phyloP scores from a whole-genome alignment of 2,329 filamentous ascomycete species.

The Fusarium vanettenii region DNA sequence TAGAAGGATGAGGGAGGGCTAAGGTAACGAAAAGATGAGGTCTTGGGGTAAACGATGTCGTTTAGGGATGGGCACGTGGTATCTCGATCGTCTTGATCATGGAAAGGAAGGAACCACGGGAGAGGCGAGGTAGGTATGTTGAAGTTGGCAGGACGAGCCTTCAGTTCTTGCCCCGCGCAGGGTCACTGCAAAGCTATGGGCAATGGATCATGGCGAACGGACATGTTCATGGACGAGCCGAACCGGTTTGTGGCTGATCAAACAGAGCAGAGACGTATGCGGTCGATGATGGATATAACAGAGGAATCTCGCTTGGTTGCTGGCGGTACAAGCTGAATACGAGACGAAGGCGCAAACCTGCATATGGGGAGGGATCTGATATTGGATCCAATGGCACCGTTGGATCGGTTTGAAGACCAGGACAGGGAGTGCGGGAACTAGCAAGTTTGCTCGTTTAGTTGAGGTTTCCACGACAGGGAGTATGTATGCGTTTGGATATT shows the following conservation, averaged over 20 bases:
- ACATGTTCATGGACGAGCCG: background rate
- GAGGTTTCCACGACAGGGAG: background rate
- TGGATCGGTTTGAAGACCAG: background rate
- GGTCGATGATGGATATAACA: background rate
- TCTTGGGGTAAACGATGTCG: background rate
- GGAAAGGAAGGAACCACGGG: background rate
- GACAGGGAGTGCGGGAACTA: background rate
- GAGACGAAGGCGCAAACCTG: constrained; percentile 26
- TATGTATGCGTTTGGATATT: background rate
- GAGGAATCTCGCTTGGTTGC: background rate
- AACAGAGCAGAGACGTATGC: background rate
- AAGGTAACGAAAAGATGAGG: background rate
- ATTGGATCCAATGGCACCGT: background rate
- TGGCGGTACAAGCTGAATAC: constrained; percentile 12
- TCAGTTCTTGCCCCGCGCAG: background rate
- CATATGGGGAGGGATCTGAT: constrained; percentile 10
- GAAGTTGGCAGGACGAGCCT: constrained; percentile 8
- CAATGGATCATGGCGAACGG: background rate
- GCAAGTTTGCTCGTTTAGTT: background rate
- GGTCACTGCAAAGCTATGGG: constrained; percentile 7
- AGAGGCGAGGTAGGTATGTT: background rate
- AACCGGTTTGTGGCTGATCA: background rate
- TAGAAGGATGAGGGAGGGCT: constrained; percentile 4
- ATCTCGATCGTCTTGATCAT: background rate
- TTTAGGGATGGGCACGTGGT: constrained; percentile 5